These are phyloP conservation scores for Discostella stelligeroides DNA, from an alignment of 108 stramenopile genomes.

Conservation along the genomic window DNA sequence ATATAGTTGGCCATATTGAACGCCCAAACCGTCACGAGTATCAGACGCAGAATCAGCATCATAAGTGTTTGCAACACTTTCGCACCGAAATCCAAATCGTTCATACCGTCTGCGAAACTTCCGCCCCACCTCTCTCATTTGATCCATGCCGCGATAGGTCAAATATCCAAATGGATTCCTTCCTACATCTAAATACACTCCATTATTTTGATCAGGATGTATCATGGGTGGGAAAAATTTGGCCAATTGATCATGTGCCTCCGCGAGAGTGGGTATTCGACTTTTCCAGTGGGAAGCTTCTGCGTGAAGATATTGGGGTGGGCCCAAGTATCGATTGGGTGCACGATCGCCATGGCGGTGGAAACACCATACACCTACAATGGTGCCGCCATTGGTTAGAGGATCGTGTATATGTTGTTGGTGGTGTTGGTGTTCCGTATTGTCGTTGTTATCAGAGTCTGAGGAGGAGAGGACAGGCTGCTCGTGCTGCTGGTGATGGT, in stretches of 20 bases:
- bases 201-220: constrained; percentile 47
- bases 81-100: constrained; percentile 44
- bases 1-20: constrained; percentile 7
- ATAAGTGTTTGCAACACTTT: not conserved
- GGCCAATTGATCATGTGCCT: constrained; percentile 28
- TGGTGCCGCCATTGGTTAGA: constrained; percentile 48
- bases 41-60: not conserved
- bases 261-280: constrained; percentile 53
- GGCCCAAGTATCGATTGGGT: constrained; percentile 57
- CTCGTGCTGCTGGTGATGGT: too few relatives aligned
- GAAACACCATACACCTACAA: constrained; percentile 76
- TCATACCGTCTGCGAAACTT: constrained; percentile 56
- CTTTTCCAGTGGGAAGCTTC: constrained; percentile 65
- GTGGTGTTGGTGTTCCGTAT: constrained; percentile 1
- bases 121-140: constrained; percentile 59
- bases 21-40: constrained; percentile 12
- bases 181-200: constrained; percentile 44
- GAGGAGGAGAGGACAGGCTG: too few relatives aligned
- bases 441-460: not conserved
- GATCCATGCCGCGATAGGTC: constrained; percentile 69
- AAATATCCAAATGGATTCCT: constrained; percentile 71
- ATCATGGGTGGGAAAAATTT: constrained; percentile 53
- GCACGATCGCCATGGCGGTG: constrained; percentile 79
- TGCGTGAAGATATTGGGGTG: constrained; percentile 28
- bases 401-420: constrained; percentile 11